Base-by-base conservation (phyloP, 208 protist species). In the Leishmania turanica region DNA sequence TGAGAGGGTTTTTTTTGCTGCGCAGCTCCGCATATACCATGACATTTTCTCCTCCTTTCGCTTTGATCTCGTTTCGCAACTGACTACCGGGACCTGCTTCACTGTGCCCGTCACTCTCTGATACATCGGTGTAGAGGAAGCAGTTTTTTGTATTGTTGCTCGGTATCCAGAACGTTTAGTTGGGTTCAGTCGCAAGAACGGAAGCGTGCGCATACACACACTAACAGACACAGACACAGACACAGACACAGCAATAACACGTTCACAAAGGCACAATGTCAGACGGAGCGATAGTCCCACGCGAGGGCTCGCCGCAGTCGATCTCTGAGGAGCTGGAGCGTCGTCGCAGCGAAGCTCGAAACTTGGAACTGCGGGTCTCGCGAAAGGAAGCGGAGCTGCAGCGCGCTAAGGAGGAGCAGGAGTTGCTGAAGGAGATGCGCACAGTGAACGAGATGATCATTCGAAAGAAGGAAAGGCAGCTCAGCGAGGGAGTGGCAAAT, bases 391-490 rank as follows among this genome's bases (percentile, higher is more conserved):
- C 89, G 34, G 91, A 97, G 73, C 89, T 97, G 27, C 90, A 89
- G 49, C 92, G 91, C 69, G 91, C 90, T 27, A 88, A 86, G 81
- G 94, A 97, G 79, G 94, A 97, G 84, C 91, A 94, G 83, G 77
- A 81, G 42, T 84, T 97, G 68, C 83, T 94, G 27, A 91, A 90
- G 70, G 91, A 97, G 79, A 89, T 97, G 68, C 87, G 86, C 27
- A 89, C 88, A 0, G 84, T 96, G 80, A 96, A 97, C 81, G 88
- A 95, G 80, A 90, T 97, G 77, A 92, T 92, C 15, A 78, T 96
- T 56, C 81, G 82, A n/a, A 95, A 97, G 80, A 85, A 88, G 71
- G 75, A 87, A 79, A 70, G 85, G 51, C 85, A 88, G 75, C 75
- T 71, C 60, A 78, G 75, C 53, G 77, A 88, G 56, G 70, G 73